Conservation (phyloP, 2,329 filamentous ascomycete genomes). For the Metarhizium rileyi region DNA sequence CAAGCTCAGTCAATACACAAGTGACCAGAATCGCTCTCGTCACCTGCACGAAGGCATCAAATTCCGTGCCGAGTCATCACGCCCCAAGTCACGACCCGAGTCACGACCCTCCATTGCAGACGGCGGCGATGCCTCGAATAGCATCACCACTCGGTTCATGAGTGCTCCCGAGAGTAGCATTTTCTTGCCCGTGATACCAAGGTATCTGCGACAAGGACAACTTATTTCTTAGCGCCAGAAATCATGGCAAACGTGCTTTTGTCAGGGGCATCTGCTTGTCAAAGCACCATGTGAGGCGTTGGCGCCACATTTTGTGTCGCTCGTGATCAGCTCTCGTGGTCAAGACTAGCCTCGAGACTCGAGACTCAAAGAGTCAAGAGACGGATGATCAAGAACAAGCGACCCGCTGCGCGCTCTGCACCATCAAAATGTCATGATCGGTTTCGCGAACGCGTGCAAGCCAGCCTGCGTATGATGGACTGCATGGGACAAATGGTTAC, state of each 20-base stretch:
- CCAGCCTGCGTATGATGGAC: too few relatives aligned
- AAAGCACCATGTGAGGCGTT: slow-evolving; percentile 5
- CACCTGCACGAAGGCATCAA: not conserved
- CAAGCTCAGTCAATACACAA: not conserved
- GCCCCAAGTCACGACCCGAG: slow-evolving; percentile 1
- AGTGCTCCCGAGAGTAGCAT: not conserved
- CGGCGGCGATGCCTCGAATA: not conserved
- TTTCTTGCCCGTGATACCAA: not conserved
- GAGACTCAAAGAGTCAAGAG: too few relatives aligned
- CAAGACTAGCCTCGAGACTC: too few relatives aligned
- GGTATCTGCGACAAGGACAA: too few relatives aligned
- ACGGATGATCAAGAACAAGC: too few relatives aligned
- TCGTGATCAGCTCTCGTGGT: too few relatives aligned
- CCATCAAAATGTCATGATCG: too few relatives aligned
- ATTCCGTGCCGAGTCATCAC: not conserved
- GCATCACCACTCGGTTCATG: not conserved
- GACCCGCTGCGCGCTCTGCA: too few relatives aligned
- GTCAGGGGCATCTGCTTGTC: too few relatives aligned
- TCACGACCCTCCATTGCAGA: slow-evolving; percentile 1
- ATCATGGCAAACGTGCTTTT: not conserved
- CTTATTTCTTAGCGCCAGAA: too few relatives aligned
- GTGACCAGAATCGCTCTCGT: not conserved
- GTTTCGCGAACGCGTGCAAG: too few relatives aligned
- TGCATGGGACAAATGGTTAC: too few relatives aligned
- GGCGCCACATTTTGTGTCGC: slow-evolving; percentile 1